Conservation (phyloP, 805 yeast species). For the Candida suzukii region DNA sequence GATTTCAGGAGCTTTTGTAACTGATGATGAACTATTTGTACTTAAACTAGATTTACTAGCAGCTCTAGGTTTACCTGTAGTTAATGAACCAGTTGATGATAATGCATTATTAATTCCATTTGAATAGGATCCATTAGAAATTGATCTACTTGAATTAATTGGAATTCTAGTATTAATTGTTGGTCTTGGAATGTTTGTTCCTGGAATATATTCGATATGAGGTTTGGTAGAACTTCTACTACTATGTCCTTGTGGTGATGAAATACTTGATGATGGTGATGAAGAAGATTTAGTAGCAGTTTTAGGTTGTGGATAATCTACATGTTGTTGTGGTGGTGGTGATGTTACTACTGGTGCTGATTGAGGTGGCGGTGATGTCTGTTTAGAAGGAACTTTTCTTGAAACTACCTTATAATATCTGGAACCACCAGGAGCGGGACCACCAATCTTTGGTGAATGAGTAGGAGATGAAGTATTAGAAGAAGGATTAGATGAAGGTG, state of each 20-base stretch:
- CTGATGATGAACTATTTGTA: slow-evolving; percentile 3
- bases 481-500: neutral
- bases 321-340: neutral
- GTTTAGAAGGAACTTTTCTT: neutral
- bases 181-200: slow-evolving; percentile 52
- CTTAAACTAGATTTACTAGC: neutral
- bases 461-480: neutral
- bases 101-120: slow-evolving; percentile 1
- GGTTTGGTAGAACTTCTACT: slow-evolving; percentile 5
- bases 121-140: neutral
- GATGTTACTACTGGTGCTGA: no score
- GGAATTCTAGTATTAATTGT: slow-evolving; percentile 30
- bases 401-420: neutral
- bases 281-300: neutral
- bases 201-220: slow-evolving; percentile 41
- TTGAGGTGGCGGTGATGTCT: neutral
- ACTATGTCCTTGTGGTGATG: slow-evolving; percentile 2
- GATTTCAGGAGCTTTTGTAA: slow-evolving; percentile 19
- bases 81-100: slow-evolving; percentile 1
- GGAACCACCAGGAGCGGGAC: neutral
- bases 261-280: neutral
- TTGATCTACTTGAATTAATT: neutral
- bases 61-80: neutral
- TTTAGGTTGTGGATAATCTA: neutral
- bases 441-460: neutral